Evolutionary conservation across 768 basidiomycete species (phyloP), one percentile per base, ranked within the genome.

Genomic region (Terana coerulea): DNA sequence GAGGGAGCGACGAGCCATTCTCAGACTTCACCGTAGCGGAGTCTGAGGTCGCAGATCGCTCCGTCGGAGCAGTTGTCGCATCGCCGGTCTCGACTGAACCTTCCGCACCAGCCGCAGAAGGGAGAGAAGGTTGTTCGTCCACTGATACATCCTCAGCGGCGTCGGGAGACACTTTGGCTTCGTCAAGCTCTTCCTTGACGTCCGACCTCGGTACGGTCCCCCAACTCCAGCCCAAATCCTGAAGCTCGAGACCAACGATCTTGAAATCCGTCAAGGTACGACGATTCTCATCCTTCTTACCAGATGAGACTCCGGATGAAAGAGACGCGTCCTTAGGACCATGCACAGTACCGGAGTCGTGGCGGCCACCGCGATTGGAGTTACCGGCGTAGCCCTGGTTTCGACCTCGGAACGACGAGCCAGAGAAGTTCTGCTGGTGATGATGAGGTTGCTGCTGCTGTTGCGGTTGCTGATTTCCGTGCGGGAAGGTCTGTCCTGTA

Each of bases 231-330:
- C 72, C 74, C 52, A 97, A 72, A 59, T 87, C 84, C 60, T 76
- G 81, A 59, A 97, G 87, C 65, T 90, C 84, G 59, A 98, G 76
- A 24, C 89, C 94, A 63, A 95, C 76, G 66, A 99, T 93, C 72
- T 95, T 91, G 81, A 99, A 99, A 72, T 98, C 95, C 31, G 94
- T 98, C 60, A 99, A 83, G 26, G 95, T 97, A 61, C 91, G 83
- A 63, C 86, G 81, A 65, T 88, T 87, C 68, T 92, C 90, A 64
- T 91, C 88, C 69, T 86, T 88, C 79, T 90, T 90, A 77, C 84
- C 83, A 63, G 70, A 52, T 3, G 65, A 55, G 52, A 54, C 60
- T 41, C 46, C 52, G 44, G 54, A 52, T 22, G 51, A 60, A 39
- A 51, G 56, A 54, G 47, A 54, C 36, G 47, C 75, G 74, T 65